phyloP scores from a whole-genome alignment of 1,284 basidiomycete genomes.

The Trametes versicolor region DNA sequence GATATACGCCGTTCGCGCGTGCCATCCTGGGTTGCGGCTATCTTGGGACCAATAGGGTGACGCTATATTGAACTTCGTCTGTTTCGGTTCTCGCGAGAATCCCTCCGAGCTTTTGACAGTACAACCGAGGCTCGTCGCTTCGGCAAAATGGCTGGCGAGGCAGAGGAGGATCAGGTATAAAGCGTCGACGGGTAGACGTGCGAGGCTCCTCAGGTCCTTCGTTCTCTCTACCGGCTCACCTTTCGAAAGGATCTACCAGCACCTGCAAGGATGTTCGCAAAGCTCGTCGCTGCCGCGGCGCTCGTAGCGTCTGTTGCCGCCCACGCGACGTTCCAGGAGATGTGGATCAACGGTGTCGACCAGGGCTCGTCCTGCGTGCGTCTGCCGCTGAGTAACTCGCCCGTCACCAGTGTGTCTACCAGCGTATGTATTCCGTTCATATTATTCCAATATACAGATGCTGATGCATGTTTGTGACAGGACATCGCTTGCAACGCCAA shows the following conservation, averaged over 20 bases:
- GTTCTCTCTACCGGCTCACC: not conserved
- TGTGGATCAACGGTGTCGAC: constrained; percentile 63
- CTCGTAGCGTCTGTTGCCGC: constrained; percentile 52
- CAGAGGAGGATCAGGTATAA: constrained; percentile 4
- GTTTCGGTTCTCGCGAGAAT: constrained; percentile 20
- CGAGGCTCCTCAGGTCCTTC: constrained; percentile 2
- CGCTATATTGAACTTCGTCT: constrained; percentile 17
- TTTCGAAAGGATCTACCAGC: not conserved
- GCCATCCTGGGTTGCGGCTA: constrained; percentile 12
- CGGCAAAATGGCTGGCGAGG: not conserved
- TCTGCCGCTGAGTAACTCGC: constrained; percentile 55
- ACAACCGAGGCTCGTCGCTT: not conserved
- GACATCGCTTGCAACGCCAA: constrained; percentile 59
- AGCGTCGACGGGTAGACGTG: not conserved
- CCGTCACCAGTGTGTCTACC: constrained; percentile 54
- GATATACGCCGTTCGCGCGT: constrained; percentile 13
- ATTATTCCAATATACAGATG: constrained; percentile 1
- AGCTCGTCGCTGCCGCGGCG: constrained; percentile 46
- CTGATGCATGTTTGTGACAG: constrained; percentile 38
- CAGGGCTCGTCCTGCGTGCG: constrained; percentile 58
- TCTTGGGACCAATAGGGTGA: constrained; percentile 7
- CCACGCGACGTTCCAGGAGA: constrained; percentile 62
- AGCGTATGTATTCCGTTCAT: constrained; percentile 40
- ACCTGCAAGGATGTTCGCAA: constrained; percentile 38
- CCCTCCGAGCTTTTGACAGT: constrained; percentile 27